Percentiles rank a stretch among this genome's conserved stretches.
Conservation (phyloP, 352 stramenopile species). For the Phytopythium ostracodes region DNA sequence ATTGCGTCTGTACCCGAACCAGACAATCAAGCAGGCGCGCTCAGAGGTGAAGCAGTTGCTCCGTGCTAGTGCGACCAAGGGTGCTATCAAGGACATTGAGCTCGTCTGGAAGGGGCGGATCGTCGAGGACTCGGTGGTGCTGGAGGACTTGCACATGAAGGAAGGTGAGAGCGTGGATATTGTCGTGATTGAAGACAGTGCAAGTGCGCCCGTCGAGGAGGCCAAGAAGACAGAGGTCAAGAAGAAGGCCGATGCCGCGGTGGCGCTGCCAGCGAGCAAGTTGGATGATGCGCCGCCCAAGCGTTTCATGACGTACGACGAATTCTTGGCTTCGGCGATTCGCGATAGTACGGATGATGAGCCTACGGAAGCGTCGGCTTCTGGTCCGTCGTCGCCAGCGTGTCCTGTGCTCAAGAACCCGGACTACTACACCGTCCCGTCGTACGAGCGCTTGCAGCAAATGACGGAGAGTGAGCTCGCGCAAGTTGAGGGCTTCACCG, state of each 20-base stretch:
- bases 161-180: slow-evolving; percentile 67
- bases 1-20: slow-evolving; percentile 38
- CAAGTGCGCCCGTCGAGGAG: slow-evolving; percentile 12
- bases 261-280: neutral
- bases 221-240: slow-evolving; percentile 27
- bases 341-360: slow-evolving; percentile 38
- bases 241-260: slow-evolving; percentile 26
- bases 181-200: slow-evolving; percentile 58
- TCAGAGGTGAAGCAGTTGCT: slow-evolving; percentile 59
- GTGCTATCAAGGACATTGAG: slow-evolving; percentile 48
- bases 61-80: slow-evolving; percentile 28
- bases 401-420: slow-evolving; percentile 71
- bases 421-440: slow-evolving; percentile 76
- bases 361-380: slow-evolving; percentile 15
- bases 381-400: slow-evolving; percentile 27
- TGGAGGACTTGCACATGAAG: slow-evolving; percentile 55
- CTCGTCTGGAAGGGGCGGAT: slow-evolving; percentile 60
- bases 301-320: slow-evolving; percentile 79
- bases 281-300: slow-evolving; percentile 30
- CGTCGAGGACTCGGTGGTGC: slow-evolving; percentile 32
- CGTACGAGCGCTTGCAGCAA: slow-evolving; percentile 59
- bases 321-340: slow-evolving; percentile 70
- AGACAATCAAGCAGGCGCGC: slow-evolving; percentile 53
- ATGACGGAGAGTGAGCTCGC: slow-evolving; percentile 71
- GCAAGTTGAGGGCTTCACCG: slow-evolving; percentile 69